Conservation (phyloP, 2,329 filamentous ascomycete genomes). For the Dactylellina parvicollis region DNA sequence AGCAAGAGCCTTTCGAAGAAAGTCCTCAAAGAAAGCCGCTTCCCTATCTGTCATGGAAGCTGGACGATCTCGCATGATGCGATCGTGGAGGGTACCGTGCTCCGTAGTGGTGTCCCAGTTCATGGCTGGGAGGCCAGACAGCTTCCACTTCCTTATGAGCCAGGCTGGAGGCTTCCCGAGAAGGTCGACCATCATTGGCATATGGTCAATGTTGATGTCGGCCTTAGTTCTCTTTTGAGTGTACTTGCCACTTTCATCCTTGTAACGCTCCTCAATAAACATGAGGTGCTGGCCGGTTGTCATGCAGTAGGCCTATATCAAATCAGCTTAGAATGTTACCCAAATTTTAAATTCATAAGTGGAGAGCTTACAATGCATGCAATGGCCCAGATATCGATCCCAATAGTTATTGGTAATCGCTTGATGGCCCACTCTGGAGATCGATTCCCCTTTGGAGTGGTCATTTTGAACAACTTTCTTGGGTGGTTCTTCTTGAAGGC, state of each 20-base stretch:
- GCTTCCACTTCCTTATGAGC: constrained; percentile 38
- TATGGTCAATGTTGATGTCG: constrained; percentile 44
- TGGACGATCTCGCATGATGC: constrained; percentile 42
- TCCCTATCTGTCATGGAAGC: constrained; percentile 20
- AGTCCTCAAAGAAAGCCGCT: constrained; percentile 40
- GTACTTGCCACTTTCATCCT: constrained; percentile 32
- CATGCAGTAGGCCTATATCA: constrained; percentile 32
- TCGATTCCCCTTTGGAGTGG: constrained; percentile 44
- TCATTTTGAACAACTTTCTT: constrained; percentile 46
- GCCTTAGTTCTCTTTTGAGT: constrained; percentile 45
- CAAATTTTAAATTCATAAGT: background rate
- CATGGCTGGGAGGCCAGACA: constrained; percentile 33
- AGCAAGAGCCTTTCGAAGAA: constrained; percentile 36
- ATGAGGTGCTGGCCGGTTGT: constrained; percentile 47
- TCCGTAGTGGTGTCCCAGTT: constrained; percentile 22
- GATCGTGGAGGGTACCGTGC: constrained; percentile 38
- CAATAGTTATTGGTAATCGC: constrained; percentile 32
- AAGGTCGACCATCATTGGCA: constrained; percentile 51
- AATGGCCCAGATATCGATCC: constrained; percentile 48
- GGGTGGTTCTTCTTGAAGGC: constrained; percentile 52
- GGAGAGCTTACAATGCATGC: constrained; percentile 33
- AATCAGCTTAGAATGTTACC: background rate
- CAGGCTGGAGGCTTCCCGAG: constrained; percentile 46
- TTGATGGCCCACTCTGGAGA: constrained; percentile 46
- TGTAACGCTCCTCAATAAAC: constrained; percentile 44